phyloP scores from a whole-genome alignment of 2,329 filamentous ascomycete genomes.

The Cytospora schulzeri region DNA sequence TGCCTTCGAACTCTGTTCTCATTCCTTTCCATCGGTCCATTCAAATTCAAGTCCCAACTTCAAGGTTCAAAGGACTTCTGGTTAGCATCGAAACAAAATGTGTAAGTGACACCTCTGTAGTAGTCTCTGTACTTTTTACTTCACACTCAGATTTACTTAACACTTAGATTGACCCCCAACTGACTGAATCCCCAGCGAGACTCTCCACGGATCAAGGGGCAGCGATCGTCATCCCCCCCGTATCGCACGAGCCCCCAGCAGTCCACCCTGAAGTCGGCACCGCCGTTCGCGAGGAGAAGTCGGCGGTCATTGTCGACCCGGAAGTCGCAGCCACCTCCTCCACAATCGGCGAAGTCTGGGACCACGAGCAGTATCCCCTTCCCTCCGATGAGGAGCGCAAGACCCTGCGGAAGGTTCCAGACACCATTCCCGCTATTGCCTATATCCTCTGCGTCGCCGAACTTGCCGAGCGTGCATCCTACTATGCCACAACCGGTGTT shows the following conservation, averaged over 20 bases:
- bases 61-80: not conserved
- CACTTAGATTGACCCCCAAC: too few relatives aligned
- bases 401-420: constrained; percentile 50
- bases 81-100: constrained; percentile 17
- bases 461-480: constrained; percentile 54
- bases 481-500: constrained; percentile 52
- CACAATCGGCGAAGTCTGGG: constrained; percentile 23
- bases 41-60: not conserved
- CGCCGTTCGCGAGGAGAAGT: constrained; percentile 6
- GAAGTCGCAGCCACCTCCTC: constrained; percentile 3
- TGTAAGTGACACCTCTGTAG: constrained; percentile 6
- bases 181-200: constrained; percentile 3
- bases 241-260: constrained; percentile 16
- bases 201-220: constrained; percentile 6
- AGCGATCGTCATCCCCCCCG: constrained; percentile 16
- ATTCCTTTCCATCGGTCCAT: not conserved
- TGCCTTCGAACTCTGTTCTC: not conserved
- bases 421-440: constrained; percentile 45
- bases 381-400: constrained; percentile 50
- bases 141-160: too few relatives aligned
- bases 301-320: not conserved
- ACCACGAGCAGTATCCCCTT: constrained; percentile 36
- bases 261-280: constrained; percentile 22
- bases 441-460: constrained; percentile 54
- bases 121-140: too few relatives aligned